A percentile compares a stretch with the other conserved stretches of the same genome.
phyloP scores from a whole-genome alignment of 2,329 filamentous ascomycete species.

The Lecanicillium sp. region DNA sequence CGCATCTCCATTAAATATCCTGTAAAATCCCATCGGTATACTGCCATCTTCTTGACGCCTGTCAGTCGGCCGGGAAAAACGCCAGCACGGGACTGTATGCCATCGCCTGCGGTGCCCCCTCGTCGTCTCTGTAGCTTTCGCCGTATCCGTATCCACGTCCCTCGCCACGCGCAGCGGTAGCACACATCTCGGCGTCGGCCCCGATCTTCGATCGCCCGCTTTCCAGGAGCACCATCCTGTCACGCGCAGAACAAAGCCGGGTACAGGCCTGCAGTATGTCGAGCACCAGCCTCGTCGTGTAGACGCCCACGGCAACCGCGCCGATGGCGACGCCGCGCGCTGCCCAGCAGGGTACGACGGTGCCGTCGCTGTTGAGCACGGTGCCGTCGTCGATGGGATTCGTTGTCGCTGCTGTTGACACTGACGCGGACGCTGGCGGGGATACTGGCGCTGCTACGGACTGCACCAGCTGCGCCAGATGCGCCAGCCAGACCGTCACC shows the following conservation, averaged over 20 bases:
- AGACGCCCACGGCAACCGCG: neutral
- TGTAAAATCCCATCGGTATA: too few species aligned
- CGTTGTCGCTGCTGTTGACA: neutral
- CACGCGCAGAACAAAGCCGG: too few species aligned
- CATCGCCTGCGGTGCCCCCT: slow-evolving; percentile 2
- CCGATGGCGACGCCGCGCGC: slow-evolving; percentile 2
- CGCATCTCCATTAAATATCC: too few species aligned
- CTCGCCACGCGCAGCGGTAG: neutral
- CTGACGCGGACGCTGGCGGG: too few species aligned
- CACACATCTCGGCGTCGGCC: neutral
- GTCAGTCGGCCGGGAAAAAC: slow-evolving; percentile 20
- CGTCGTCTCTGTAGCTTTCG: slow-evolving; percentile 9
- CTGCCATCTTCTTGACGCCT: too few species aligned
- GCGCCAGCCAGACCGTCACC: slow-evolving; percentile 18
- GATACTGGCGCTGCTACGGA: neutral
- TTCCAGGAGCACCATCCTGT: too few species aligned
- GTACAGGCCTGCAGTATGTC: neutral
- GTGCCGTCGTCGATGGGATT: slow-evolving; percentile 1
- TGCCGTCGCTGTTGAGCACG: slow-evolving; percentile 1
- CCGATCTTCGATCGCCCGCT: slow-evolving; percentile 1
- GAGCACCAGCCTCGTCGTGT: slow-evolving; percentile 1
- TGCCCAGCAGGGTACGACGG: slow-evolving; percentile 2
- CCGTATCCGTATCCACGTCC: slow-evolving; percentile 4
- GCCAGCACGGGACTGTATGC: slow-evolving; percentile 23
- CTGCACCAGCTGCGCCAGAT: slow-evolving; percentile 8